Base-by-base conservation (phyloP, 148 eudicot species). In the Fagopyrum tataricum region DNA sequence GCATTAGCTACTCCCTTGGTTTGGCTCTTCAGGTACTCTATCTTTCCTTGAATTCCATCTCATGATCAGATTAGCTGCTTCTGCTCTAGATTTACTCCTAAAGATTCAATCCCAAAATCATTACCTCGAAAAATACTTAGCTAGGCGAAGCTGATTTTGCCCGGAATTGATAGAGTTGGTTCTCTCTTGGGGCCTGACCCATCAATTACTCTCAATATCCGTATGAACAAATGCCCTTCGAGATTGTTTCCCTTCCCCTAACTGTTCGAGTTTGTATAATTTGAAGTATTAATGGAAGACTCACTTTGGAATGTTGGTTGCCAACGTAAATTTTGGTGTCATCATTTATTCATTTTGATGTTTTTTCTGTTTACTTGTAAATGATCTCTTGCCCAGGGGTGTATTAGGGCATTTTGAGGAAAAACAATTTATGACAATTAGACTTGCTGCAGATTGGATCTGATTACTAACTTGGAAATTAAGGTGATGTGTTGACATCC, bases 51-150 rank as follows among this genome's bases (percentile, higher is more conserved):
- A 31, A 26, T 14, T 1, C 67, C 21, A 53, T 62, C 14, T 62
- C 67, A 12, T 62, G n/a, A 26, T 62, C 18, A 62, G n/a, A 31
- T 62, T 17, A 62, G 42, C 67, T 62, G 42, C 67, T 62, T 62
- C 14, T 62, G 18, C 13, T 26, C 17, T 31, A 62, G 42, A 31
- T 62, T 62, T 11, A 17, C 13, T 26, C n/a, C 67, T 58, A 42
- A 31, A 62, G 6, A 26, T 14, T 62, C n/a, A 62, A 62, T 62
- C 66, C 41, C 26, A 26, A 62, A 62, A 62, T 62, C 14, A 26
- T 24, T 0, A 13, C 12, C 18, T 62, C 26, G 42, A 20, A 26
- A 62, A 13, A 62, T 10, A 41, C 18, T 13, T 13, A 12, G 42
- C 7, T 31, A 11, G 18, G 41, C 67, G 39, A 62, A 26, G 67